A percentile compares a stretch with the other conserved stretches of the same genome.
Conservation (phyloP, 768 basidiomycete genomes). For the Amanita subjunquillea region DNA sequence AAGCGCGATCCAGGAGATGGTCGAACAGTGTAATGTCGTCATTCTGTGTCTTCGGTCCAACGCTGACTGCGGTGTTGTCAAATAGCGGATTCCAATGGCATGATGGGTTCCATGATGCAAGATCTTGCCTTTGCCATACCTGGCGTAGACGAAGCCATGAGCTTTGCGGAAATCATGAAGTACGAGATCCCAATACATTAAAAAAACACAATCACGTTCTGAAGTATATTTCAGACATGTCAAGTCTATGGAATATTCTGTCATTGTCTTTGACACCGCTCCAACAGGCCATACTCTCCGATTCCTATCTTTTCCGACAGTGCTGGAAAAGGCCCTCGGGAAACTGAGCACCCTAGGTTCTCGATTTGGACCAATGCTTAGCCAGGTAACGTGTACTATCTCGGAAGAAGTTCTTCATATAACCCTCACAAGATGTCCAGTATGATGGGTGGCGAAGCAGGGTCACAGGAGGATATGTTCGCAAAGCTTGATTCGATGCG, state of each 20-base stretch:
- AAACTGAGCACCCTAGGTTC: slow-evolving; percentile 92
- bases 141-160: slow-evolving; percentile 99
- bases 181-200: slow-evolving; percentile 23
- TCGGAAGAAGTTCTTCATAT: not conserved
- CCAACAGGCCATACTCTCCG: slow-evolving; percentile 98
- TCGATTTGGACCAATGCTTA: slow-evolving; percentile 94
- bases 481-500: slow-evolving; percentile 97
- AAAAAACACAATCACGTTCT: not conserved
- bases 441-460: slow-evolving; percentile 91
- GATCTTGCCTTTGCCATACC: slow-evolving; percentile 98
- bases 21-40: slow-evolving; percentile 72
- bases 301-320: slow-evolving; percentile 97
- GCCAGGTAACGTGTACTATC: slow-evolving; percentile 37
- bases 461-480: slow-evolving; percentile 96
- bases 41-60: slow-evolving; percentile 1
- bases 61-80: slow-evolving; percentile 1
- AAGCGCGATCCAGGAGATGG: slow-evolving; percentile 97
- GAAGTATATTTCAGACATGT: slow-evolving; percentile 60
- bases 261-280: slow-evolving; percentile 98
- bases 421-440: slow-evolving; percentile 62
- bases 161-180: slow-evolving; percentile 99
- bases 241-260: slow-evolving; percentile 99
- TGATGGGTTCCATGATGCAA: slow-evolving; percentile 99
- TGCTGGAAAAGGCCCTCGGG: slow-evolving; percentile 93
- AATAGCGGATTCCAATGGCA: slow-evolving; percentile 76